Conservation (phyloP, 179 eudicot species). For the Spergularia azorica region DNA sequence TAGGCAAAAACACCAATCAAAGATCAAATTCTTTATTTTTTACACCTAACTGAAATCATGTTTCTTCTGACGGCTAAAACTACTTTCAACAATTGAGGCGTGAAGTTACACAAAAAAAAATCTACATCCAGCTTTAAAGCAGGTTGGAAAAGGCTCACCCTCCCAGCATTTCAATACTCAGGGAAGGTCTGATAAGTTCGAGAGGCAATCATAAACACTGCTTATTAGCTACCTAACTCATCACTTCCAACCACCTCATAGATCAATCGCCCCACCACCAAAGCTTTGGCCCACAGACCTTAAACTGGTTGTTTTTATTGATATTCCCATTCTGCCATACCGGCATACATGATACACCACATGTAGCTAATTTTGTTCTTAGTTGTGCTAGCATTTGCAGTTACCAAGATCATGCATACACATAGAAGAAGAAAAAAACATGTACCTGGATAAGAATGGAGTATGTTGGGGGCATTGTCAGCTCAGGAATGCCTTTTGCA, state of each 20-base stretch:
- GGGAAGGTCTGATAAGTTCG: neutral
- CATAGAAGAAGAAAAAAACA: neutral
- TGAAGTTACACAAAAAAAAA: neutral
- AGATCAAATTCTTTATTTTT: no score
- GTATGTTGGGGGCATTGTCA: slow-evolving; percentile 84
- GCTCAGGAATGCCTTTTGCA: slow-evolving; percentile 47
- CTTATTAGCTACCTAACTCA: neutral
- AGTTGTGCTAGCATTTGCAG: neutral
- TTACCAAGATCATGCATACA: neutral
- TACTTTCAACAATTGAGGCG: neutral
- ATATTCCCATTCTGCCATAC: neutral
- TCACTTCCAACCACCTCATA: neutral
- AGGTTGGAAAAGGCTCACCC: neutral
- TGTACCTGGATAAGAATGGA: slow-evolving; percentile 82
- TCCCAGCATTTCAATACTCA: neutral
- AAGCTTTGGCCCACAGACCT: neutral
- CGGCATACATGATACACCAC: neutral
- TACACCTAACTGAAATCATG: no score
- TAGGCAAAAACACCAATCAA: neutral
- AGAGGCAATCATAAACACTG: neutral
- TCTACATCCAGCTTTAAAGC: neutral
- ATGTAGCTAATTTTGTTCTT: neutral
- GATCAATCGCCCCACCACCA: neutral
- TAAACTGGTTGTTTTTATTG: neutral
- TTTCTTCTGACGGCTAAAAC: no score